Evolutionary conservation across 129 eudicot genomes (phyloP).

Genomic region (Tagetes patula): DNA sequence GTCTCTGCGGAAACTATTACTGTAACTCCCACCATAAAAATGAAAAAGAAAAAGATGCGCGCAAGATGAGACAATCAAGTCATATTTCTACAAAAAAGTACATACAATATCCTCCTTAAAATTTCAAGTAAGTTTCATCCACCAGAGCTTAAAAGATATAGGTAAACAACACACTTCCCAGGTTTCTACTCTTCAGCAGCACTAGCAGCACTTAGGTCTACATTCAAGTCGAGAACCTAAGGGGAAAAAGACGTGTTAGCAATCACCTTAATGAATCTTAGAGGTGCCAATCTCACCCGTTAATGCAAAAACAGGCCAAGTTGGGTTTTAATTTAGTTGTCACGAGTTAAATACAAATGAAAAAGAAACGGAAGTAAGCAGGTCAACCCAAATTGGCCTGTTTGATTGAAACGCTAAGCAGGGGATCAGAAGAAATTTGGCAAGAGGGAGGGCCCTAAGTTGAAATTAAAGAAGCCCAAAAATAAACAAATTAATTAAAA

Average conservation of each 20-base stretch:
- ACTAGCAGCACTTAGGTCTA: slow-evolving; percentile 93
- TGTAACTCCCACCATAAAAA: not conserved
- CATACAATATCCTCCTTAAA: slow-evolving; percentile 26
- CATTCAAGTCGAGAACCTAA: slow-evolving; percentile 87
- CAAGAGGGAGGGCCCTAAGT: not conserved
- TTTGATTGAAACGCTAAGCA: not conserved
- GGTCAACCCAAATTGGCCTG: not conserved
- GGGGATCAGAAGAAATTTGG: not conserved
- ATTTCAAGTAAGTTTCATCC: slow-evolving; percentile 26
- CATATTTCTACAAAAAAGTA: slow-evolving; percentile 35
- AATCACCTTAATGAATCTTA: not conserved
- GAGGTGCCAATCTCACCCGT: not conserved
- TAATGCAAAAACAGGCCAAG: not conserved
- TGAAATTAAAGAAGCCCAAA: not conserved
- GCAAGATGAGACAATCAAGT: slow-evolving; percentile 18
- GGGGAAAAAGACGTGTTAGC: not conserved
- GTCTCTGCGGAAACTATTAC: not conserved
- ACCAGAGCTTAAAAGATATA: not conserved
- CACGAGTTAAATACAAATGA: not conserved
- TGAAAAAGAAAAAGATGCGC: not conserved
- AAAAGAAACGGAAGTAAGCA: not conserved
- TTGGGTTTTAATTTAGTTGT: not conserved
- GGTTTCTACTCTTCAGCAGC: slow-evolving; percentile 88
- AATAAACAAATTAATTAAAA: not conserved
- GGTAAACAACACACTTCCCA: slow-evolving; percentile 17